Percentiles rank a stretch among this genome's conserved stretches.
phyloP scores from a whole-genome alignment of 1,284 basidiomycete species.

The Microbotryum saponariae region DNA sequence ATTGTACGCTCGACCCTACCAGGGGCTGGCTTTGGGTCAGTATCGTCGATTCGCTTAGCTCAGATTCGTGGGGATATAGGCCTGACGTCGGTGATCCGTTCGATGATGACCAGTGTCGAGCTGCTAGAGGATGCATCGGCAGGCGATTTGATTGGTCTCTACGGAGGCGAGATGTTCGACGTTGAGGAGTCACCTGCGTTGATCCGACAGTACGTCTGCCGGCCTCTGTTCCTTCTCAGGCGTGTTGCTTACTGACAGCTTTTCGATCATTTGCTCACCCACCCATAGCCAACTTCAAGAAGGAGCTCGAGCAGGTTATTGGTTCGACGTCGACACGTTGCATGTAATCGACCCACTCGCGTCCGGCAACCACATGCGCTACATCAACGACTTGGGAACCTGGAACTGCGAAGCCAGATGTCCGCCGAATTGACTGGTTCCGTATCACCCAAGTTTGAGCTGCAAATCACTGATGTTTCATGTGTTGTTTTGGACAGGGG shows the following conservation, averaged over 20 bases:
- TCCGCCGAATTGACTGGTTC: background rate
- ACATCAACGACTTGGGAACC: slow-evolving; percentile 3
- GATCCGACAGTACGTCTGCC: background rate
- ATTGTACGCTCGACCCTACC: background rate
- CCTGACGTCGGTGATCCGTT: too few species aligned
- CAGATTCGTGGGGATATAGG: too few species aligned
- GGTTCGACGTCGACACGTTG: slow-evolving; percentile 3
- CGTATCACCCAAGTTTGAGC: too few species aligned
- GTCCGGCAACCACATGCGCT: background rate
- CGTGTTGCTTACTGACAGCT: background rate
- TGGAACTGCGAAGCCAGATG: background rate
- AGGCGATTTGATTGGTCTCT: slow-evolving; percentile 5
- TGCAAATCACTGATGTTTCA: too few species aligned
- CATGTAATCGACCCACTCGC: slow-evolving; percentile 2
- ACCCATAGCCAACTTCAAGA: too few species aligned
- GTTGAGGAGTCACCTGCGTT: background rate
- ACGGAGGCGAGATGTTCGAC: slow-evolving; percentile 8
- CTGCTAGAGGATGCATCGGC: background rate
- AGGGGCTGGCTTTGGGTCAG: slow-evolving; percentile 8
- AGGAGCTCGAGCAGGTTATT: background rate
- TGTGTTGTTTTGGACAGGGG: background rate
- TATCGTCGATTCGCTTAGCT: background rate
- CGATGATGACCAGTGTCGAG: background rate
- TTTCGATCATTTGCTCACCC: too few species aligned
- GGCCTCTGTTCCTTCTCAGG: too few species aligned